Evolutionary conservation across 2,329 filamentous ascomycete genomes (phyloP).

Genomic region (Verticillium albo-atrum): DNA sequence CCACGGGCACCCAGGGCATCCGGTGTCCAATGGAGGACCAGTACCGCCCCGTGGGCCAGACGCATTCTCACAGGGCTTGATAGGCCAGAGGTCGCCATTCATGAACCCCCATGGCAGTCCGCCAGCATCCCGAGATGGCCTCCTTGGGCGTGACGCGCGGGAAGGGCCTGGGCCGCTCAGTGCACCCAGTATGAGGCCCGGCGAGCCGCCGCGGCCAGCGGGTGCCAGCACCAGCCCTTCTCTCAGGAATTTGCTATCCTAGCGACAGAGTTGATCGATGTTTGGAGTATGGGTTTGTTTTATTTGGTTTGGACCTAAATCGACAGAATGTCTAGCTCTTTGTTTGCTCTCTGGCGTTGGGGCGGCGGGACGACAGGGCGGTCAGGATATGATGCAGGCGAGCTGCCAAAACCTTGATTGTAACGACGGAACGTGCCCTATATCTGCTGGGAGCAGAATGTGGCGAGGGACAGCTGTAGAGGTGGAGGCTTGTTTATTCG

Average conservation of each 20-base stretch:
- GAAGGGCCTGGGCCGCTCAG: constrained; percentile 18
- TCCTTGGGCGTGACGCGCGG: constrained; percentile 8
- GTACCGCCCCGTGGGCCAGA: constrained; percentile 37
- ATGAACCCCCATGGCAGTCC: constrained; percentile 41
- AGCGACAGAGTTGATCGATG: constrained; percentile 12
- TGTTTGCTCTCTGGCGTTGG: not conserved
- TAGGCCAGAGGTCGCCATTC: constrained; percentile 36
- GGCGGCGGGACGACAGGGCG: not conserved
- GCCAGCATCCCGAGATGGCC: constrained; percentile 31
- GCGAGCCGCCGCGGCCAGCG: constrained; percentile 21
- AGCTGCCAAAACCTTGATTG: not conserved
- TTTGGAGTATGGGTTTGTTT: not conserved
- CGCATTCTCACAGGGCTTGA: constrained; percentile 39
- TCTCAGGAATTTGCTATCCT: constrained; percentile 68
- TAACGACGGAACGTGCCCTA: not conserved
- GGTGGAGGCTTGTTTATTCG: not conserved
- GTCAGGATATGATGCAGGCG: too few relatives aligned
- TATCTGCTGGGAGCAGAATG: not conserved
- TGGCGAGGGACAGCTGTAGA: not conserved
- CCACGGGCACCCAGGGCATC: constrained; percentile 24
- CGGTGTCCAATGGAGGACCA: constrained; percentile 33
- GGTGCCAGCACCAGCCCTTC: constrained; percentile 78
- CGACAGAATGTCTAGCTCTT: not conserved
- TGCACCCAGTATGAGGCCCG: constrained; percentile 13
- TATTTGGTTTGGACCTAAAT: not conserved